A percentile compares a stretch with the other conserved stretches of the same genome.
These are phyloP conservation scores for Cyberlindnera maritima DNA, from an alignment of 805 yeast species.

Conservation along the genomic window DNA sequence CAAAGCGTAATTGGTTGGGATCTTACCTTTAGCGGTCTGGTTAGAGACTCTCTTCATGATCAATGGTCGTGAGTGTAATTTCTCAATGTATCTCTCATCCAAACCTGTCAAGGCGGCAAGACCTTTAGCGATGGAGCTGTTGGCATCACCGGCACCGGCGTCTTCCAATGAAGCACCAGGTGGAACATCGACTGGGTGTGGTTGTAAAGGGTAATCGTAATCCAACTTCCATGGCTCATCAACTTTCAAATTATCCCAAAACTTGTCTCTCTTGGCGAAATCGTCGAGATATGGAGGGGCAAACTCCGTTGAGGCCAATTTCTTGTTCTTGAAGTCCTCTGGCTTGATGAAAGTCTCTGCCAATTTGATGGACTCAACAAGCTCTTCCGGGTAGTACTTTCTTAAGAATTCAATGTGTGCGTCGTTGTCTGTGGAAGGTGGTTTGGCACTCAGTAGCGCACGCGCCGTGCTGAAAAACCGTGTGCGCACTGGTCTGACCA, in stretches of 20 bases:
- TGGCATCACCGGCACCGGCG: conserved; percentile 21
- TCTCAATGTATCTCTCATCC: conserved; percentile 56
- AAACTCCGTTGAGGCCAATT: conserved; percentile 43
- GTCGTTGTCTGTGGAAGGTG: conserved; percentile 12
- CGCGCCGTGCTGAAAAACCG: conserved; percentile 12
- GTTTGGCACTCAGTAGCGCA: conserved; percentile 1
- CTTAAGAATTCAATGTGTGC: conserved; percentile 40
- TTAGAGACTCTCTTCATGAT: conserved; percentile 80
- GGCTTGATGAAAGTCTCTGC: conserved; percentile 79
- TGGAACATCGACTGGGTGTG: conserved; percentile 51
- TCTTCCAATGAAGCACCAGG: conserved; percentile 41
- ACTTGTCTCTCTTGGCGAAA: conserved; percentile 64
- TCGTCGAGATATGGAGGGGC: conserved; percentile 75
- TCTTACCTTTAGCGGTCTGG: conserved; percentile 91
- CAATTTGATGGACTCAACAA: conserved; percentile 75
- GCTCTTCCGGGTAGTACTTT: conserved; percentile 78
- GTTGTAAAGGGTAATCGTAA: conserved; percentile 53
- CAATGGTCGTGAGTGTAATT: conserved; percentile 61
- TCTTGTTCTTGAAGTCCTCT: conserved; percentile 47
- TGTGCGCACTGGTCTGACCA: background rate
- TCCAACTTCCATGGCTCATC: conserved; percentile 48
- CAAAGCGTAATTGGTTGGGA: conserved; percentile 74
- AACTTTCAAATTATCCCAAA: conserved; percentile 65
- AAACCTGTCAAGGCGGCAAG: conserved; percentile 66
- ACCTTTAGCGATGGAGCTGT: conserved; percentile 42